Base-by-base conservation (phyloP, 306 rosid species). In the Hylodesmum podocarpum region DNA sequence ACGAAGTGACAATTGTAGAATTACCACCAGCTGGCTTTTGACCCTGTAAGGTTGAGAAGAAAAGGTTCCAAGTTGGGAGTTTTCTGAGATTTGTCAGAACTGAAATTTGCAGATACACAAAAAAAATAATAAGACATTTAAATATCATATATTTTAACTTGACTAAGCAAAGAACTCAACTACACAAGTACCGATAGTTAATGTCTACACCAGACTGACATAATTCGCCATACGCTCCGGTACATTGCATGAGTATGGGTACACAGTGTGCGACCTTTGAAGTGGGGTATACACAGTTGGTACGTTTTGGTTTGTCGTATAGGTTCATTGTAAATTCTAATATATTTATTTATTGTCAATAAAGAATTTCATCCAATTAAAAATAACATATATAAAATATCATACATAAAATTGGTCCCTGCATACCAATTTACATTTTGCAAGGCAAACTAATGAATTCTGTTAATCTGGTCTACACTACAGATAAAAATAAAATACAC, bases 21-120 rank as follows among this genome's bases (percentile, higher is more conserved):
- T 66, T 75, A 59, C 90, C 90, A 78, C 79, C 94, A 74, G 86
- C 77, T 53, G 85, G 92, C 81, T 84, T 90, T 49, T 82, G 83
- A 66, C 86, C 96, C 99, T 92, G 87, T 75, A 86, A 78, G 75
- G 78, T 86, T 76, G 86, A 86, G 84, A 79, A 83, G 80, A 87
- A 80, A 85, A 76, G 46, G 75, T 75, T 77, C 76, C 80, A 85
- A 41, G 70, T 80, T 68, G 82, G 78, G 80, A 67, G 77, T 73
- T 80, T 78, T 88, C 85, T 69, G 79, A 83, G 83, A 84, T 76
- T 65, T 68, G 67, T 84, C 63, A 76, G 87, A 83, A 78, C 78
- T 78, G 70, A 77, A 66, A 81, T 75, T 74, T 36, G 43, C 40
- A 72, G 61, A 71, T 78, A 81, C 63, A 63, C 57, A 62, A 68